A percentile compares a stretch with the other conserved stretches of the same genome.
These are phyloP conservation scores for Fusarium sp. DNA, from an alignment of 2,329 filamentous ascomycete genomes.

Conservation along the genomic window DNA sequence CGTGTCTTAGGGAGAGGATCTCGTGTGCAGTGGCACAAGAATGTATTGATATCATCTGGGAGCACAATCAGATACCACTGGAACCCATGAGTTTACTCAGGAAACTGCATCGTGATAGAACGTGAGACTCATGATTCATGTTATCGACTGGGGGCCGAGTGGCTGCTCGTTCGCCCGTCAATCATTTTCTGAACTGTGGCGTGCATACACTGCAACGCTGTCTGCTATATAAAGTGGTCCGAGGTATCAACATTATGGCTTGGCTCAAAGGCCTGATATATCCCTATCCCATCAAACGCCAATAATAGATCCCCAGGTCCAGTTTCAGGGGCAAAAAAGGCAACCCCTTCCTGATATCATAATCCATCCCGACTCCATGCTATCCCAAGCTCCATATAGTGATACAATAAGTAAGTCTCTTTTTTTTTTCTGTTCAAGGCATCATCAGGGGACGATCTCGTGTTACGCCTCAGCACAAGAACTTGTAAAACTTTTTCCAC, in stretches of 20 bases:
- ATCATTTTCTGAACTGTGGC: neutral
- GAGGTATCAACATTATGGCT: slow-evolving; percentile 12
- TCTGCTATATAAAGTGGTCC: neutral
- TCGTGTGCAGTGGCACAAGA: neutral
- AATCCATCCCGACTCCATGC: slow-evolving; percentile 35
- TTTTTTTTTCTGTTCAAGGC: no score
- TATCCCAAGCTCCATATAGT: slow-evolving; percentile 22
- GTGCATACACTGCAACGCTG: neutral
- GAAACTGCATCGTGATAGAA: neutral
- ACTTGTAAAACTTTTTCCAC: slow-evolving; percentile 85
- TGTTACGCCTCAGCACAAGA: slow-evolving; percentile 70
- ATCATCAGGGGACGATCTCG: no score
- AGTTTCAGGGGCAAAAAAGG: neutral
- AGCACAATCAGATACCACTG: slow-evolving; percentile 28
- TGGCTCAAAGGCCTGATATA: slow-evolving; percentile 10
- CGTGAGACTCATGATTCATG: neutral
- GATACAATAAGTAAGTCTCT: slow-evolving; percentile 15
- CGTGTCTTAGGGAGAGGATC: slow-evolving; percentile 4
- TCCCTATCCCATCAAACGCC: slow-evolving; percentile 6
- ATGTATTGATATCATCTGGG: slow-evolving; percentile 26
- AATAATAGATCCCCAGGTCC: neutral
- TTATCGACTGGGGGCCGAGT: neutral
- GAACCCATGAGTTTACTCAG: neutral
- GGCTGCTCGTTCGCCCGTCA: neutral
- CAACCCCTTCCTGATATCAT: slow-evolving; percentile 6